Conservation (phyloP, 129 eudicot species). For the Kitagawia praeruptora region DNA sequence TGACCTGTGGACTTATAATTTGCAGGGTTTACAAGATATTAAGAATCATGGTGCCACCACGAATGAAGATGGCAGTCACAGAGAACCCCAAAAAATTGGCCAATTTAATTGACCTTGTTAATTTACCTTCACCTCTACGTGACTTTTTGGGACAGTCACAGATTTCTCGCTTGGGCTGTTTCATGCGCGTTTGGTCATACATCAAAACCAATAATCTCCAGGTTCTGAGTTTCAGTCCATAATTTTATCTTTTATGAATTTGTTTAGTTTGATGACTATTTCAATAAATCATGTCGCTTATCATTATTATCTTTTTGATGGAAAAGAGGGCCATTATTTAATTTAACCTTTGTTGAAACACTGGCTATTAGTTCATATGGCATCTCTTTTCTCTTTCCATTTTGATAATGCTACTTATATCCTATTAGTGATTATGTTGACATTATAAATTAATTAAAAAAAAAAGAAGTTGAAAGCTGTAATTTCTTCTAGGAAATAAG, state of each 20-base stretch:
- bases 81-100: constrained; percentile 93
- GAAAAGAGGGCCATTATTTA: neutral
- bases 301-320: neutral
- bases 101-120: constrained; percentile 81
- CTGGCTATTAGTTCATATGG: neutral
- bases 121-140: constrained; percentile 69
- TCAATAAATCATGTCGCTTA: neutral
- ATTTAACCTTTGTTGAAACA: neutral
- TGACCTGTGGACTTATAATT: neutral
- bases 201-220: constrained; percentile 88
- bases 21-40: constrained; percentile 1
- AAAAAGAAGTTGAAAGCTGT: neutral
- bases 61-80: constrained; percentile 57
- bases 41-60: constrained; percentile 55
- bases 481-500: neutral
- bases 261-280: neutral
- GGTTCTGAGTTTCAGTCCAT: constrained; percentile 26
- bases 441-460: neutral
- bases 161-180: constrained; percentile 75
- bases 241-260: neutral
- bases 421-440: neutral
- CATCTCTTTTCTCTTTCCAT: neutral
- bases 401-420: neutral
- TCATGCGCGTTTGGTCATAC: constrained; percentile 85
- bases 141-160: constrained; percentile 89